Conservation (phyloP, 306 rosid genomes). For the Pachyrhizus erosus region DNA sequence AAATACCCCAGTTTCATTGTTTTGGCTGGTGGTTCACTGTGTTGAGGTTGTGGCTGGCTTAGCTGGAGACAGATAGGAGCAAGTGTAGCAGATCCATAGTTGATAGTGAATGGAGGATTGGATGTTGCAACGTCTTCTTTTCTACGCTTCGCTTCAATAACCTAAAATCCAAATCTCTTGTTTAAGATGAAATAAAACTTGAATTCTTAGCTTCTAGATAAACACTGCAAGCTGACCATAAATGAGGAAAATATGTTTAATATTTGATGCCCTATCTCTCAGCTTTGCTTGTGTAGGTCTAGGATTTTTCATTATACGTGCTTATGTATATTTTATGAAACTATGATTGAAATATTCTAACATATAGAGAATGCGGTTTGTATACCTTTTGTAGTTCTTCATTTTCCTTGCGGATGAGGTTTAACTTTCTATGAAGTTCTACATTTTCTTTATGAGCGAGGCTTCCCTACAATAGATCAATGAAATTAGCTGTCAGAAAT, state of each 20-base stretch:
- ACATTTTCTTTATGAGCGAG: conserved; percentile 49
- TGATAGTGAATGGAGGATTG: conserved; percentile 35
- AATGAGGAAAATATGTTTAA: background rate
- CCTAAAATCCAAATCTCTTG: conserved; percentile 48
- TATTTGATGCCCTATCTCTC: background rate
- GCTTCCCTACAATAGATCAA: conserved; percentile 50
- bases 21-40: conserved; percentile 43
- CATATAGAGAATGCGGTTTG: background rate
- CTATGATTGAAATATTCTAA: background rate
- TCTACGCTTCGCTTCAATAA: conserved; percentile 40
- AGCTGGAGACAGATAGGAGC: conserved; percentile 60
- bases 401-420: conserved; percentile 50
- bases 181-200: background rate
- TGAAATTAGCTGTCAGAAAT: conserved; percentile 28
- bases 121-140: conserved; percentile 41
- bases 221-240: background rate
- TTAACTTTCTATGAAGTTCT: conserved; percentile 50
- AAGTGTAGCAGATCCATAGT: conserved; percentile 44
- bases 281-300: background rate
- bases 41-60: conserved; percentile 62
- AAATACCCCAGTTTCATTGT: conserved; percentile 64
- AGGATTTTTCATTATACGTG: background rate
- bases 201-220: background rate
- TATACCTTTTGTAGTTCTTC: conserved; percentile 58
- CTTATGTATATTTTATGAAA: background rate